Evolutionary conservation across 345 rosid species (phyloP).

Genomic region (Heritiera littoralis): DNA sequence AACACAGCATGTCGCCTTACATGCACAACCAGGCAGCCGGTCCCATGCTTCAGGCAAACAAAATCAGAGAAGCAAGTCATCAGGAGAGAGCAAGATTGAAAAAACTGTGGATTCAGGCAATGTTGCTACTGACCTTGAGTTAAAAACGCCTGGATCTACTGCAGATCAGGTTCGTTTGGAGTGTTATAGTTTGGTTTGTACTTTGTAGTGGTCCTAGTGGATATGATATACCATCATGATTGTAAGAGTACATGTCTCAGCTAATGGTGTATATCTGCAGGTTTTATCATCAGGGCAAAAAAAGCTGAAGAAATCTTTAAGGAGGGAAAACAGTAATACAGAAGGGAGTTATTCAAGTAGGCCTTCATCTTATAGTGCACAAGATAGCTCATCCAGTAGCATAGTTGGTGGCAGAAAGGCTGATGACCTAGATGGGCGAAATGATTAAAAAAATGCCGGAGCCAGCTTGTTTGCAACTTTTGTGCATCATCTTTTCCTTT

Average conservation of each 20-base stretch:
- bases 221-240: neutral
- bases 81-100: constrained; percentile 58
- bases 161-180: constrained; percentile 56
- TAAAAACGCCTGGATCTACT: constrained; percentile 84
- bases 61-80: constrained; percentile 52
- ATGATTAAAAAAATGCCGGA: constrained; percentile 3
- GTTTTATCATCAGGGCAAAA: constrained; percentile 48
- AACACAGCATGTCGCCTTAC: constrained; percentile 43
- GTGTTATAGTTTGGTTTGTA: constrained; percentile 2
- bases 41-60: constrained; percentile 45
- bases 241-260: neutral
- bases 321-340: constrained; percentile 43
- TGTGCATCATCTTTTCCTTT: neutral
- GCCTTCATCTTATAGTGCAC: constrained; percentile 64
- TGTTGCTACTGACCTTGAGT: constrained; percentile 76
- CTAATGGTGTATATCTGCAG: constrained; percentile 38
- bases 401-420: constrained; percentile 51
- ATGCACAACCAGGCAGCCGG: constrained; percentile 38
- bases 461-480: constrained; percentile 19
- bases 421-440: constrained; percentile 41
- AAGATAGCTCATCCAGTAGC: constrained; percentile 79
- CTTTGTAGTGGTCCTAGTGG: neutral
- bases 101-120: constrained; percentile 61
- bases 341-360: constrained; percentile 66
- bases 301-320: constrained; percentile 44